phyloP scores from a whole-genome alignment of 1,284 basidiomycete genomes.

The Trametes versicolor region DNA sequence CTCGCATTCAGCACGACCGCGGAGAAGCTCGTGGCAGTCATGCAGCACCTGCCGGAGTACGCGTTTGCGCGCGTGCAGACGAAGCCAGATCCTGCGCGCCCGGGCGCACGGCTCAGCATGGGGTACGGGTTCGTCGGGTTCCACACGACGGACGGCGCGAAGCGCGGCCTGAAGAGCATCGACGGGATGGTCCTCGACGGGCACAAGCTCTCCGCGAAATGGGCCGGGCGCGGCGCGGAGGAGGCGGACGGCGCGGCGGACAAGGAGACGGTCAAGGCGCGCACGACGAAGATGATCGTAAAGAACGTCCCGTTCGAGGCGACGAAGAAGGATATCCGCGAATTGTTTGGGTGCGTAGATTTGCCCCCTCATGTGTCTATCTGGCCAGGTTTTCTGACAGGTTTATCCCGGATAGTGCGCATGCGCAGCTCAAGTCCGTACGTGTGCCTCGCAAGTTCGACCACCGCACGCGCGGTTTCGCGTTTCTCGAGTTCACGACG shows the following conservation, averaged over 20 bases:
- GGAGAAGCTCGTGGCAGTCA: conserved; percentile 75
- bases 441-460: conserved; percentile 91
- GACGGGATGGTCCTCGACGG: conserved; percentile 90
- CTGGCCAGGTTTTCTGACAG: conserved; percentile 6
- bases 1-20: conserved; percentile 91
- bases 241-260: conserved; percentile 53
- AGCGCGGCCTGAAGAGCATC: conserved; percentile 81
- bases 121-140: conserved; percentile 98
- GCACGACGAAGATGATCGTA: conserved; percentile 91
- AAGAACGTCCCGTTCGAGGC: conserved; percentile 99
- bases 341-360: conserved; percentile 81
- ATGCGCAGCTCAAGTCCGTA: conserved; percentile 93
- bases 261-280: conserved; percentile 51
- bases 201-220: conserved; percentile 85
- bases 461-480: conserved; percentile 90
- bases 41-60: conserved; percentile 85
- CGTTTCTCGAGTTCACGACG: conserved; percentile 93
- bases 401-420: conserved; percentile 61
- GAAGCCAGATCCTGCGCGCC: conserved; percentile 86
- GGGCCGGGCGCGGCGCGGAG: conserved; percentile 87
- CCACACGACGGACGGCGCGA: conserved; percentile 77
- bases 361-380: conserved; percentile 11
- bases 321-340: conserved; percentile 91
- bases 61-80: conserved; percentile 92
- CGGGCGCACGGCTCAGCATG: conserved; percentile 83